Base-by-base conservation (phyloP, 345 rosid species). In the Salix viminalis region DNA sequence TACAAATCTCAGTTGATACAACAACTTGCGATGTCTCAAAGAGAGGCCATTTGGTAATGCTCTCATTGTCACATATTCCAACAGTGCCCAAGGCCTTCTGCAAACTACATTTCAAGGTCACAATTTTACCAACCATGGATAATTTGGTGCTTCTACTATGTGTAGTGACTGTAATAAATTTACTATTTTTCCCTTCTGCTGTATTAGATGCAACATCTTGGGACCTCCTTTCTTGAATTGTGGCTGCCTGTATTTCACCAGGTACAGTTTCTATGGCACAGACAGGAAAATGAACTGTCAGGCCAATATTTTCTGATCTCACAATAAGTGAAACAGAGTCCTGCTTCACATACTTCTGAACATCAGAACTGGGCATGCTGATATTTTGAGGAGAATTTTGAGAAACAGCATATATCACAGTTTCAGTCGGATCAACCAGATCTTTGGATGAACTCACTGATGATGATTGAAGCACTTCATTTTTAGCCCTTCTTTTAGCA, bases 301-400 rank as follows among this genome's bases (percentile, higher is more conserved):
- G 52, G 68, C 92, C 90, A 73, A 92, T 75, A 83, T 82, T 79
- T 80, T 89, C 89, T 52, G 92, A 85, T 80, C 76, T 91, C 80
- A 89, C 71, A 73, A 76, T 60, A 66, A 86, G 65, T 41, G 69
- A 23, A 72, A 9, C 5, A 21, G 75, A 66, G 54, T 83, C 83
- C 65, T 73, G 77, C 71, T 79, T 73, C 65, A 66, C 67, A 69
- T 74, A 81, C 54, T 75, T 83, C 23, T 84, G 72, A n/a, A 16
- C 76, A 81, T 48, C 21, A 76, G 37, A 12, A 75, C 82, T 80
- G 71, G 84, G 72, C 71, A 62, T 68, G 62, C 81, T 71, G 52
- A 75, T 76, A 67, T 37, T 74, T 52, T 61, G 67, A 84, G 67
- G 79, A 74, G 78, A 80, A 70, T 60, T 72, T 70, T 81, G 86